Evolutionary conservation across 192 early-diverging fungal species (phyloP).

Genomic region (Backusella morwellensis): DNA sequence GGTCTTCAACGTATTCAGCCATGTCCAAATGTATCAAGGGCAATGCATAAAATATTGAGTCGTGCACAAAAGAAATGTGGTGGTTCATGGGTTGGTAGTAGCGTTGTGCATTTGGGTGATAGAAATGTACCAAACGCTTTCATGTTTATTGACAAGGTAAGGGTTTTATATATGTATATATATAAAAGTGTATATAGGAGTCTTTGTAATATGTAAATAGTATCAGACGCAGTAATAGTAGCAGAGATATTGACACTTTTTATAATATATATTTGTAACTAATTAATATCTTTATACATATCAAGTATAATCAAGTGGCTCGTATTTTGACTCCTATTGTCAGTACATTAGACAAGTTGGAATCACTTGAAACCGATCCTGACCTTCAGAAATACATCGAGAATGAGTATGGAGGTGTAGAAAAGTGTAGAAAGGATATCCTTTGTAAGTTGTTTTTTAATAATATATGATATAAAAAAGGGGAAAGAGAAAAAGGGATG

Average conservation of each 20-base stretch:
- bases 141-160: conserved; percentile 92
- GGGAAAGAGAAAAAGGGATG: not conserved
- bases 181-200: conserved; percentile 31
- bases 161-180: not conserved
- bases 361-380: conserved; percentile 51
- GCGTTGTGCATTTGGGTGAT: conserved; percentile 96
- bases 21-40: conserved; percentile 76
- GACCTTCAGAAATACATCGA: conserved; percentile 69
- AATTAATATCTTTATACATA: conserved; percentile 5
- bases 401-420: conserved; percentile 63
- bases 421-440: conserved; percentile 69
- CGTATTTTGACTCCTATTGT: conserved; percentile 91
- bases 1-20: conserved; percentile 94
- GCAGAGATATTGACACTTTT: not conserved
- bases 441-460: conserved; percentile 40
- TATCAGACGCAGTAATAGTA: not conserved
- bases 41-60: conserved; percentile 89
- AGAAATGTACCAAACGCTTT: conserved; percentile 98
- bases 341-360: conserved; percentile 74
- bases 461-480: not conserved
- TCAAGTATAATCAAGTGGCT: conserved; percentile 91
- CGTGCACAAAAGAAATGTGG: conserved; percentile 75
- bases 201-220: not conserved
- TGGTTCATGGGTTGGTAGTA: conserved; percentile 91
- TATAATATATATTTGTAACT: not conserved